These are phyloP conservation scores for Deinandra increscens DNA, from an alignment of 129 eudicot species.

Conservation along the genomic window DNA sequence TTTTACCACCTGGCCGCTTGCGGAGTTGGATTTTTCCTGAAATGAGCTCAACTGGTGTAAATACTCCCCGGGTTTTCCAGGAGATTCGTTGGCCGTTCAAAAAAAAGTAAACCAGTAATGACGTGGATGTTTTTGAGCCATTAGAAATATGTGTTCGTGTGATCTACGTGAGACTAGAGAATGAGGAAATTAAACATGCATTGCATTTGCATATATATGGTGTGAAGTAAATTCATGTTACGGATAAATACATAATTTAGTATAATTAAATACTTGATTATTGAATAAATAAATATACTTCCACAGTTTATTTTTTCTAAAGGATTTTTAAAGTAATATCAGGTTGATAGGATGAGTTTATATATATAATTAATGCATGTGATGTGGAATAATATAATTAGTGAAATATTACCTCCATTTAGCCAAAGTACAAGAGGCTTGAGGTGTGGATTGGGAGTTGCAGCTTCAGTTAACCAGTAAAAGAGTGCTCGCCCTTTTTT, in stretches of 20 bases:
- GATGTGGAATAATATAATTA: neutral
- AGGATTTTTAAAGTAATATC: no score
- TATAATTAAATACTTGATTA: neutral
- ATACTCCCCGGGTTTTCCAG: no score
- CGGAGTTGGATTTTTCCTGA: no score
- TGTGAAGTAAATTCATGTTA: constrained; percentile 2
- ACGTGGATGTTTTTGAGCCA: constrained; percentile 7
- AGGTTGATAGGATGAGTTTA: neutral
- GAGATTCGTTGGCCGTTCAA: no score
- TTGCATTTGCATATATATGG: constrained; percentile 16
- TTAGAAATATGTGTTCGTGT: neutral
- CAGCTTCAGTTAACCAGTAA: constrained; percentile 86
- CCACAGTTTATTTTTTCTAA: no score
- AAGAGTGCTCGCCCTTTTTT: constrained; percentile 74
- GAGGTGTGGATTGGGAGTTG: constrained; percentile 30
- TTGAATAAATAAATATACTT: no score
- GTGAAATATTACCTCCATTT: constrained; percentile 76
- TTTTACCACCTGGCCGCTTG: no score
- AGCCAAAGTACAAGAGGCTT: constrained; percentile 97
- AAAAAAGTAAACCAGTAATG: no score
- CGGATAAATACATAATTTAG: neutral
- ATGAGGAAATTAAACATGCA: neutral
- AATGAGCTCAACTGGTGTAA: no score
- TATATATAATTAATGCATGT: constrained; percentile 2
- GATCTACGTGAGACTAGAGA: no score